These are phyloP conservation scores for Borealophlyctis nickersoniae DNA, from an alignment of 192 early-diverging fungal genomes.

Conservation along the genomic window DNA sequence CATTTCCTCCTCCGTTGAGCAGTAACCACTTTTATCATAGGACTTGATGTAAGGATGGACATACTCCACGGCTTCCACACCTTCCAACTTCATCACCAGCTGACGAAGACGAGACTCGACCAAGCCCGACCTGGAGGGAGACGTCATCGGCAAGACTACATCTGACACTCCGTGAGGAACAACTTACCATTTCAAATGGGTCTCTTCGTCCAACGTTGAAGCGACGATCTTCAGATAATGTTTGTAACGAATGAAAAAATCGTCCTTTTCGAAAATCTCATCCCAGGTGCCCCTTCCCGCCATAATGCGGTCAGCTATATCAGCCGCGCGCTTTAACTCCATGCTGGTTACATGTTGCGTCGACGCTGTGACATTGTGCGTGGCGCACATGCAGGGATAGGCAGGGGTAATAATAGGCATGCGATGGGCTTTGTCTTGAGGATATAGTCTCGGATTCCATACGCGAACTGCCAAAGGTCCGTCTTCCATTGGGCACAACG, in stretches of 20 bases:
- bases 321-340: slow-evolving; percentile 80
- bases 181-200: slow-evolving; percentile 68
- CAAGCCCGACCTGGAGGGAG: slow-evolving; percentile 67
- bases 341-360: slow-evolving; percentile 77
- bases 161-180: too few relatives aligned
- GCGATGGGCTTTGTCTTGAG: slow-evolving; percentile 72
- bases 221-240: slow-evolving; percentile 90
- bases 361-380: slow-evolving; percentile 91
- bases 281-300: slow-evolving; percentile 71
- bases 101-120: slow-evolving; percentile 90
- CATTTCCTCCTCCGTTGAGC: slow-evolving; percentile 64
- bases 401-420: slow-evolving; percentile 99
- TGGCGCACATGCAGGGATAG: slow-evolving; percentile 97
- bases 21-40: slow-evolving; percentile 66
- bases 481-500: slow-evolving; percentile 82
- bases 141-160: background rate
- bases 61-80: slow-evolving; percentile 62
- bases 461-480: slow-evolving; percentile 83
- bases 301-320: slow-evolving; percentile 75
- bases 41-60: slow-evolving; percentile 92
- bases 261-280: slow-evolving; percentile 81
- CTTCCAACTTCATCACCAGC: slow-evolving; percentile 80
- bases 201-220: slow-evolving; percentile 67
- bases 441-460: slow-evolving; percentile 93
- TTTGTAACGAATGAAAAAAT: slow-evolving; percentile 84